Evolutionary conservation across 192 early-diverging fungal species (phyloP), one percentile per base, ranked within the genome.

Genomic region (Coemansia sp.): DNA sequence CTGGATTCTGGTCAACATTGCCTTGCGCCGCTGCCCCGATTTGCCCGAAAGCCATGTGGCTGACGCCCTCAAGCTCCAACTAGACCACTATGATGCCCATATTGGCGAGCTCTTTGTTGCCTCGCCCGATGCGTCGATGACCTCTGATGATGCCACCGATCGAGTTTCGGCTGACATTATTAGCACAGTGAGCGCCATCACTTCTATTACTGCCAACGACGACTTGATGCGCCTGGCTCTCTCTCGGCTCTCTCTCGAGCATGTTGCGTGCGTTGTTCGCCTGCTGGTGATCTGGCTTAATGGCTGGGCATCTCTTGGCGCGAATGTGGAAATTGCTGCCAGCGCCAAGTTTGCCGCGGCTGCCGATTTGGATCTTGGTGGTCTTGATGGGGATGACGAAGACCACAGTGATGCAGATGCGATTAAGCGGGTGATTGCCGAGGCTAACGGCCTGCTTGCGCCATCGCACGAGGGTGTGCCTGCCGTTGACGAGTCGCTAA

Each of bases 291-390:
- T 51, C 3, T 83, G 81, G 81, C 67, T 83, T 39, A 63, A 68
- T 10, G 69, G 50, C 24, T 83, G 75, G 76, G 54, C 73, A 3
- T 39, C 33, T 21, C 17, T 83, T 16, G 81, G 76, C 11, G 75
- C 76, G 27, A 75, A 75, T 21, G 76, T 78, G 21, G 81, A 83
- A 46, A 68, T 78, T 48, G 73, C 76, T 6, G 76, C 81, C n/a
- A 83, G 81, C 36, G 72, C 72, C 4, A 45, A 48, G 8, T 72
- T 72, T 60, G 75, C 69, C 11, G 68, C 76, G 4, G 50, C 40
- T 6, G n/a, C 73, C 56, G 62, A 41, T 27, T 24, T 46, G 34
- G 66, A 67, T 8, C 31, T 41, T 21, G 36, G 29, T 27, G 34
- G 16, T 19, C 17, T 48, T 24, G 41, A 36, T 21, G 62, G 64